Evolutionary conservation across 805 yeast genomes (phyloP).

Genomic region (Henningerozyma blattae): DNA sequence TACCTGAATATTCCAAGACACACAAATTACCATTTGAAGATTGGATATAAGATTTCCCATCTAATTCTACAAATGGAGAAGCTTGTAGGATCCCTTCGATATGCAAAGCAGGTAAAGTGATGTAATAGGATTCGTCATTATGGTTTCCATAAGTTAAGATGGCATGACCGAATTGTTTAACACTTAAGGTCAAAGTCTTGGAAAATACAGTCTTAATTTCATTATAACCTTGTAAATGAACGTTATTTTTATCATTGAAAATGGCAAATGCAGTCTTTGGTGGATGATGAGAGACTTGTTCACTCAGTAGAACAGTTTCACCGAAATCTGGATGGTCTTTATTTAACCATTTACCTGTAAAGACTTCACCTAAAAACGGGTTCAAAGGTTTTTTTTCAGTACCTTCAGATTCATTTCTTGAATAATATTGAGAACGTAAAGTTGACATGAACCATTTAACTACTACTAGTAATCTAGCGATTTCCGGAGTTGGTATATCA

Average conservation of each 20-base stretch:
- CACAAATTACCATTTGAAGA: constrained; percentile 67
- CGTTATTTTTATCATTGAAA: constrained; percentile 57
- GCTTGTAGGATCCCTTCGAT: constrained; percentile 88
- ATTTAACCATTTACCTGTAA: constrained; percentile 79
- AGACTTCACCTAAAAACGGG: constrained; percentile 91
- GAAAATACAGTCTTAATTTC: constrained; percentile 79
- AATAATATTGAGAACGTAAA: constrained; percentile 84
- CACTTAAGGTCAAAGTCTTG: constrained; percentile 61
- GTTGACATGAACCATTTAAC: constrained; percentile 87
- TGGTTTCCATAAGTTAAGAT: constrained; percentile 36
- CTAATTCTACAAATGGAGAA: constrained; percentile 89
- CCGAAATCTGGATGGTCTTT: constrained; percentile 43
- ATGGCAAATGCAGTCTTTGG: constrained; percentile 92
- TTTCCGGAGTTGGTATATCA: constrained; percentile 36
- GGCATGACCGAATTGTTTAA: constrained; percentile 90
- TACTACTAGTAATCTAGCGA: constrained; percentile 58
- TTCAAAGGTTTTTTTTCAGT: constrained; percentile 94
- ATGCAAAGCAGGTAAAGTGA: constrained; percentile 90
- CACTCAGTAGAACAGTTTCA: constrained; percentile 69
- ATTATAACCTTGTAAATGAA: constrained; percentile 75
- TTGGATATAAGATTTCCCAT: constrained; percentile 77
- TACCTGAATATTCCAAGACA: constrained; percentile 71
- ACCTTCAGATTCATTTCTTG: constrained; percentile 87
- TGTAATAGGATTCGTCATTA: constrained; percentile 54
- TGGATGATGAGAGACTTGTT: constrained; percentile 96